Evolutionary conservation across 768 basidiomycete species (phyloP), one percentile per base, ranked within the genome.

Genomic region (Mycena maculata): DNA sequence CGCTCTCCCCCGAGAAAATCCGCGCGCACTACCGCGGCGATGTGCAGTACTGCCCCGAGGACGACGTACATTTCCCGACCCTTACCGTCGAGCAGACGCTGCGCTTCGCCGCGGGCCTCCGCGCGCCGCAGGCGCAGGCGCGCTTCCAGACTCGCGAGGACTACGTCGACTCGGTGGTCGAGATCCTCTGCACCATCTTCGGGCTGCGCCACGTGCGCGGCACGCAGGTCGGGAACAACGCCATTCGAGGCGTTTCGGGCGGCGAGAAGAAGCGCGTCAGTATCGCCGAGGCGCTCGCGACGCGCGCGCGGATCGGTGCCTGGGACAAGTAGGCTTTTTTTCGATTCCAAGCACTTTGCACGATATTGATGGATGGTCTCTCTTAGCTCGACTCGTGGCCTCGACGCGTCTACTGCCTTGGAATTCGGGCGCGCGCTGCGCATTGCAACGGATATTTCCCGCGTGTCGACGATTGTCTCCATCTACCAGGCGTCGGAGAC

Each of bases 21-120:
- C 70, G 75, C 63, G 84, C 87, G 65, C 85, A 85, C 56, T 92
- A 88, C 75, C 90, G 91, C 3, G 95, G 95, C 18, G 94, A 94
- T 73, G 89, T 93, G 2, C 86, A 87, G 60, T 95, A 93, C 75
- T 90, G 86, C 65, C 92, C 92, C 0, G 94, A 93, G 80, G 94
- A 95, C 71, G 94, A 96, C 74, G 82, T 92, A 2, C 94, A 95
- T 75, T 92, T 95, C 71, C 92, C 94, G 7, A 92, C 91, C 12
- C 84, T 97, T 28, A 93, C 92, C 7, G 93, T 95, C 33, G 84
- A 87, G 52, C 85, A 94, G 74, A 94, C 93, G 0, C 82, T 98
- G 31, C 80, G 76, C 18, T 92, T 93, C 63, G 90, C 92, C 0
- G 85, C 90, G 0, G 86, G 83, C 68, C 90, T 87, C 20, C 90